Base-by-base conservation (phyloP, 495 filamentous ascomycete genomes). In the Aspergillus baeticus region DNA sequence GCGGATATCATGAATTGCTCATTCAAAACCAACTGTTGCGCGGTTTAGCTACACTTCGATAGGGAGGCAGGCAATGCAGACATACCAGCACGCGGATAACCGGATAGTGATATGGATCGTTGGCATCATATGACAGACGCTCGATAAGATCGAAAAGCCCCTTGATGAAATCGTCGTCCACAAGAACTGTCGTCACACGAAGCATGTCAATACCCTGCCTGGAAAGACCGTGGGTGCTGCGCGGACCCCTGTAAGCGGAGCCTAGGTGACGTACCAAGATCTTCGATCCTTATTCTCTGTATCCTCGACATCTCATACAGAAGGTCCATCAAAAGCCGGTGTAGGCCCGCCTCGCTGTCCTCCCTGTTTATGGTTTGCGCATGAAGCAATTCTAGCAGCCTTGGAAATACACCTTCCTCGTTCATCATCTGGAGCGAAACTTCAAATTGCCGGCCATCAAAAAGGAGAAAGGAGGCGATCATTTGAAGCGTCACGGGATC, bases 221-320 rank as follows among this genome's bases (percentile, higher is more conserved):
- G 15, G 10, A 33, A 22, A 31, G 11, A 23, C 1, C 4, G 35
- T 10, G 15, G 14, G 26, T 29, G 26, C 26, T 29, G 26, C 26
- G 8, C 26, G 26, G 26, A 29, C 26, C 8, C 8, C 26, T 8
- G 26, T 29, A 29, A 8, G 4, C 8, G 26, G 26, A 29, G 26
- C 8, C n/a, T n/a, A 26, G 15, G 17, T 15, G 45, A 75, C 80
- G 74, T 79, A 81, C 88, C 76, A 54, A 98, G 69, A 65, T 98
- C 93, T 56, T 92, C 84, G 52, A 78, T 73, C 58, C 83, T 85
- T 17, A 98, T 67, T 44, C 85, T 79, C 72, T 98, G 93, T 69
- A 97, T 91, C 45, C 95, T 83, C 38, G 90, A 95, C 90, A 97
- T 96, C 77, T 98, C 94, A 70, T 96, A 98, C 60, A 98, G 78